These are phyloP conservation scores for Tetrapisispora pingtungensis DNA, from an alignment of 805 yeast genomes.

Conservation along the genomic window DNA sequence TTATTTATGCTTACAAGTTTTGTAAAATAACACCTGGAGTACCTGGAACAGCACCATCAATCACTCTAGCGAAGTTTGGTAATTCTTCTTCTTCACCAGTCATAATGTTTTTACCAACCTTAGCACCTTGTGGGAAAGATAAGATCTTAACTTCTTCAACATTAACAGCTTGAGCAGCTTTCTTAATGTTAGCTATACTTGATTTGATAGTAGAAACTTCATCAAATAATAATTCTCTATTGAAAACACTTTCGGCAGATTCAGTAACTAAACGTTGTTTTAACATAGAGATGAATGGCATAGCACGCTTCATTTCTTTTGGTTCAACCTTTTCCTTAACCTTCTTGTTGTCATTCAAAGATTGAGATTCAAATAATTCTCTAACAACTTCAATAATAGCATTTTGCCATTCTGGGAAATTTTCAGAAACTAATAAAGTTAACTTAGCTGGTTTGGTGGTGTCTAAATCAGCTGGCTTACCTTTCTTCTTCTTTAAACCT, in stretches of 20 bases:
- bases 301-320: slow-evolving; percentile 92
- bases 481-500: slow-evolving; percentile 79
- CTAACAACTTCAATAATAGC: slow-evolving; percentile 73
- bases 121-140: slow-evolving; percentile 52
- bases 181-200: slow-evolving; percentile 46
- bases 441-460: slow-evolving; percentile 60
- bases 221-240: slow-evolving; percentile 76
- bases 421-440: slow-evolving; percentile 60
- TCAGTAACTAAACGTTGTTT: slow-evolving; percentile 68
- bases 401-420: slow-evolving; percentile 92
- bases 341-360: slow-evolving; percentile 53
- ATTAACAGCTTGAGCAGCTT: slow-evolving; percentile 50
- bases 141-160: slow-evolving; percentile 52
- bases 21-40: slow-evolving; percentile 75
- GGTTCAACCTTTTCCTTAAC: slow-evolving; percentile 57
- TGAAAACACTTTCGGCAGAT: slow-evolving; percentile 69
- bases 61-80: slow-evolving; percentile 49
- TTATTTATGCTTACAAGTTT: slow-evolving; percentile 37
- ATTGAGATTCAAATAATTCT: slow-evolving; percentile 55
- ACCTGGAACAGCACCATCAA: slow-evolving; percentile 86
- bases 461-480: slow-evolving; percentile 68
- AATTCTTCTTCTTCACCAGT: slow-evolving; percentile 65
- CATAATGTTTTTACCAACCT: slow-evolving; percentile 51
- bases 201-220: slow-evolving; percentile 59
- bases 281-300: slow-evolving; percentile 87